phyloP scores from a whole-genome alignment of 345 rosid species.

The Aquilaria yunnanensis region DNA sequence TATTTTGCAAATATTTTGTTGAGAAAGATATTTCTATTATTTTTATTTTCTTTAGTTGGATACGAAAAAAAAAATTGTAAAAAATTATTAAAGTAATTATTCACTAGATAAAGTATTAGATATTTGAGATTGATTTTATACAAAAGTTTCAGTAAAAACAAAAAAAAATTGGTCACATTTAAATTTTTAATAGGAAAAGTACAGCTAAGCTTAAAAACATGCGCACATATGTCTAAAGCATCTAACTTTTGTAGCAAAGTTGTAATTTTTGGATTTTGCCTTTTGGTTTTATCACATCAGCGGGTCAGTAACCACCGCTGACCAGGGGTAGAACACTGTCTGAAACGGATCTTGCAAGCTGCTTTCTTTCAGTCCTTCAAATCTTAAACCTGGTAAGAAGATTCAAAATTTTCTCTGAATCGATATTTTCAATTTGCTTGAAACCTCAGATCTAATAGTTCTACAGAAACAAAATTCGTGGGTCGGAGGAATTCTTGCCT shows the following conservation, averaged over 20 bases:
- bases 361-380: not conserved
- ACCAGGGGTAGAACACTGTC: not conserved
- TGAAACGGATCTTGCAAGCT: conserved; percentile 1
- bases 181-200: no score
- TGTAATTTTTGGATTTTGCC: not conserved
- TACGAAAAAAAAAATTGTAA: no score
- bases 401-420: not conserved
- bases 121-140: no score
- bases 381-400: conserved; percentile 1
- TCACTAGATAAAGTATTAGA: no score
- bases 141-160: no score
- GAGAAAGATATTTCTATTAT: no score
- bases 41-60: no score
- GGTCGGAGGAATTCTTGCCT: conserved; percentile 1
- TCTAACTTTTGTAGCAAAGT: not conserved
- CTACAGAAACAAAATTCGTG: not conserved
- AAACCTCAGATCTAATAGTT: not conserved
- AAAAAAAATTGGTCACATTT: no score
- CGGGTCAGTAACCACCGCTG: not conserved
- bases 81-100: no score
- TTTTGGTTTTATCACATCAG: not conserved
- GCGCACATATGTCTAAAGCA: not conserved
- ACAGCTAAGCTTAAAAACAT: no score
- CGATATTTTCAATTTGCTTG: not conserved
- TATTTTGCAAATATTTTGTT: no score